Evolutionary conservation across 345 rosid species (phyloP), one percentile per base, ranked within the genome.

Genomic region (Rhodamnia argentea): DNA sequence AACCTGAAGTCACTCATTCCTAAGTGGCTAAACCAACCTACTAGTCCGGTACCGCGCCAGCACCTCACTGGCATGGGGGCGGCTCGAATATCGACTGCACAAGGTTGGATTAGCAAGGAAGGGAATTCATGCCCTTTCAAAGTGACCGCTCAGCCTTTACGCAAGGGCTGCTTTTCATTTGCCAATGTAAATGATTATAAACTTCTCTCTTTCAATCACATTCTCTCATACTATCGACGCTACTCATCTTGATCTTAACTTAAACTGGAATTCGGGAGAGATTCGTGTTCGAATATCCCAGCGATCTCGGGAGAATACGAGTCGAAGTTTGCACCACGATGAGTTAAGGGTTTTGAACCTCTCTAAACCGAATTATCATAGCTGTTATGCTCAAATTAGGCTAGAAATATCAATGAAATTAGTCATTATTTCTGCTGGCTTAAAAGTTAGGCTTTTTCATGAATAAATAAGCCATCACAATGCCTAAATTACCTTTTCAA

Each of bases 211-310:
- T 5, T 58, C 64, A 26, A 12, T 26, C 13, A 26, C 32, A 26
- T 26, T 58, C 29, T 58, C 32, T 58, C 64, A 10, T 47, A 1
- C 50, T 47, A 47, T 47, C 50, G 50, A 47, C 8, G 50, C 50
- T 8, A 47, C 50, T 47, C 50, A 47, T 58, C 64, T 1, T 26
- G 29, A 58, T 27, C 62, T 58, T 58, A 26, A 58, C 26, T 58
- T 58, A 58, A 26, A 58, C 26, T 15, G 11, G 29, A 26, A 2
- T 26, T 58, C 29, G 0, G 64, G 16, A 26, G 64, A 2, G 16
- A 58, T 59, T 59, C 2, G 3, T 3, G 13, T n/a, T n/a, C 13
- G 8, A n/a, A 59, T 3, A n/a, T 59, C n/a, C 32, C 18, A 0
- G 27, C 0, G 4, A n/a, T n/a, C 70, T 0, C 14, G n/a, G 27